Base-by-base conservation (phyloP, 495 filamentous ascomycete genomes). In the Aspergillus diversus region DNA sequence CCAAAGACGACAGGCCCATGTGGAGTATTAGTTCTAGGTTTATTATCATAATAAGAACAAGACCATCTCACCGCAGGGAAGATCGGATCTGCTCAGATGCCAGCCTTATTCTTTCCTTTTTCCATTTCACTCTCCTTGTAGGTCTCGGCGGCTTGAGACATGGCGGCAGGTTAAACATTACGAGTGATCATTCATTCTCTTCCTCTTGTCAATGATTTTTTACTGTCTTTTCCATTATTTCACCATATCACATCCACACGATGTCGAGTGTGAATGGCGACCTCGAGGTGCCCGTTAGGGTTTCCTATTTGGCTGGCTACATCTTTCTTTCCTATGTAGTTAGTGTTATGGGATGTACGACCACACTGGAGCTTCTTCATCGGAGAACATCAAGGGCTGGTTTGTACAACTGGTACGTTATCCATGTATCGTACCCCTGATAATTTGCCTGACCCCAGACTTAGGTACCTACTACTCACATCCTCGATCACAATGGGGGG, bases 281-380 rank as follows among this genome's bases (percentile, higher is more conserved):
- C 52, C 52, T 58, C 1, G 42, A 63, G 49, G 31, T 55, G 9
- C 8, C 47, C n/a, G 50, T 67, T 32, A 53, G 55, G 3, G 68
- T 77, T 16, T 80, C 73, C 15, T 90, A 91, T 69, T 72, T 83
- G 33, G 71, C 84, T 0, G 85, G 85, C 9, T 88, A 88, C 63
- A 83, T 97, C 34, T 79, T 89, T 16, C 79, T 91, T 8, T 93
- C 92, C 12, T 96, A 89, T 71, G 70, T 92, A 54, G 85, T 96
- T 66, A 94, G 91, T 69, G 80, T 87, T 34, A 81, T 92, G 67
- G 93, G 93, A 55, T 86, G 90, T 55, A 80, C 84, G 42, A 91
- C 90, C 0, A 90, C 93, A 3, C 75, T 97, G 51, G 92, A 97
- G 73, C 80, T 96, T 42, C 86, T 97, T 33, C 90, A 95, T 66